A percentile compares a stretch with the other conserved stretches of the same genome.
phyloP scores from a whole-genome alignment of 2,329 filamentous ascomycete genomes.

The Sphaerostilbella broomeana region DNA sequence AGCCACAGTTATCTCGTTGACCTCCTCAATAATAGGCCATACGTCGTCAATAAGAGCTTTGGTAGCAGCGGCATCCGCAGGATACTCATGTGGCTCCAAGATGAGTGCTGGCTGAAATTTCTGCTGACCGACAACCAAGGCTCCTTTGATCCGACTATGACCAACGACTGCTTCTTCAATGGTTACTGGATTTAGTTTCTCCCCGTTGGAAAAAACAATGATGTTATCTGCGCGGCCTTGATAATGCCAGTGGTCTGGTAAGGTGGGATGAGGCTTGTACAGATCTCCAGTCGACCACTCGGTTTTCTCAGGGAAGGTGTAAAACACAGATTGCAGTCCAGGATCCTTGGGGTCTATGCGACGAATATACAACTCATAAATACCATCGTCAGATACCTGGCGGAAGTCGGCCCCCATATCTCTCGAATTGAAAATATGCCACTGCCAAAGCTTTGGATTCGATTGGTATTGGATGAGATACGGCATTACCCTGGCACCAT shows the following conservation, averaged over 20 bases:
- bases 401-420: constrained; percentile 37
- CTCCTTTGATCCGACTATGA: constrained; percentile 24
- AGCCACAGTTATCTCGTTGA: constrained; percentile 37
- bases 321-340: constrained; percentile 29
- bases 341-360: constrained; percentile 31
- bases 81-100: constrained; percentile 35
- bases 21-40: constrained; percentile 37
- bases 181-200: constrained; percentile 36
- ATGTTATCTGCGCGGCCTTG: constrained; percentile 33
- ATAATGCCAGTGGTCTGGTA: constrained; percentile 28
- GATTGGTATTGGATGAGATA: constrained; percentile 29
- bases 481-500: constrained; percentile 24
- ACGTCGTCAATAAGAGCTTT: constrained; percentile 33
- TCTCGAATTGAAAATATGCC: constrained; percentile 36
- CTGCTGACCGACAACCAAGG: constrained; percentile 36
- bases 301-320: constrained; percentile 28
- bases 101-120: constrained; percentile 42
- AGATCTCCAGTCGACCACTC: constrained; percentile 34
- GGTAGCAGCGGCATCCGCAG: constrained; percentile 18
- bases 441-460: constrained; percentile 34
- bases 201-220: constrained; percentile 35
- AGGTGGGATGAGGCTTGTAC: constrained; percentile 28
- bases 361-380: constrained; percentile 30
- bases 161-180: constrained; percentile 28
- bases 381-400: constrained; percentile 4